These are phyloP conservation scores for Stromatinia cepivora DNA, from an alignment of 2,329 filamentous ascomycete genomes.

Conservation along the genomic window DNA sequence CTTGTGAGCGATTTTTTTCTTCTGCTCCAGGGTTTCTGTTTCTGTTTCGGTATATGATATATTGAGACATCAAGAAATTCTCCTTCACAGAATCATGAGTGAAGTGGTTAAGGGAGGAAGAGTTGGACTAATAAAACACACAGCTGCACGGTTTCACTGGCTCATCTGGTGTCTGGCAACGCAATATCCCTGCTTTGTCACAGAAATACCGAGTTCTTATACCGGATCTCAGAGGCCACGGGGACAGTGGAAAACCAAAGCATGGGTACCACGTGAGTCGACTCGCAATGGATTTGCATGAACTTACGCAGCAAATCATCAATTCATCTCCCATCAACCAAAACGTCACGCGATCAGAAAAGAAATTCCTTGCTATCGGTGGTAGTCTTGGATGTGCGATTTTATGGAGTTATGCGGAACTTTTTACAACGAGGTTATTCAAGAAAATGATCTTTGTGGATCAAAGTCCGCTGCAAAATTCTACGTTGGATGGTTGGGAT, in stretches of 20 bases:
- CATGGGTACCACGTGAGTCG: slow-evolving; percentile 40
- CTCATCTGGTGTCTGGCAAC: slow-evolving; percentile 37
- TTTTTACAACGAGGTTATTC: slow-evolving; percentile 37
- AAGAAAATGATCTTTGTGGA: slow-evolving; percentile 39
- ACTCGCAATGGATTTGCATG: slow-evolving; percentile 38
- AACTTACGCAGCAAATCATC: slow-evolving; percentile 32
- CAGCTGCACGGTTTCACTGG: slow-evolving; percentile 42
- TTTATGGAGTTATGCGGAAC: slow-evolving; percentile 39
- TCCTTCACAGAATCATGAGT: too few species aligned
- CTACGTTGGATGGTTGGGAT: slow-evolving; percentile 36
- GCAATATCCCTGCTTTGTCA: slow-evolving; percentile 36
- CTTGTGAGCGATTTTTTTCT: slow-evolving; percentile 29
- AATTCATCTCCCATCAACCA: not conserved
- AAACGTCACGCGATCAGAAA: not conserved
- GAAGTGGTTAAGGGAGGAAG: not conserved
- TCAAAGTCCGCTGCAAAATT: slow-evolving; percentile 40
- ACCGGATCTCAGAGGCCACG: slow-evolving; percentile 40
- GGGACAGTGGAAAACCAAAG: slow-evolving; percentile 34
- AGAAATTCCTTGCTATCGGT: slow-evolving; percentile 34
- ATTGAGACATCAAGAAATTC: not conserved
- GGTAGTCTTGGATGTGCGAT: slow-evolving; percentile 40
- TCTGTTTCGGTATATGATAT: not conserved
- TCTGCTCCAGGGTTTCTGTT: too few species aligned
- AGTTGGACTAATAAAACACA: not conserved
- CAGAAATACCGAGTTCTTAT: slow-evolving; percentile 35